Evolutionary conservation across 1,284 basidiomycete genomes (phyloP), one percentile per base, ranked within the genome.

Genomic region (Heterobasidion annosum): DNA sequence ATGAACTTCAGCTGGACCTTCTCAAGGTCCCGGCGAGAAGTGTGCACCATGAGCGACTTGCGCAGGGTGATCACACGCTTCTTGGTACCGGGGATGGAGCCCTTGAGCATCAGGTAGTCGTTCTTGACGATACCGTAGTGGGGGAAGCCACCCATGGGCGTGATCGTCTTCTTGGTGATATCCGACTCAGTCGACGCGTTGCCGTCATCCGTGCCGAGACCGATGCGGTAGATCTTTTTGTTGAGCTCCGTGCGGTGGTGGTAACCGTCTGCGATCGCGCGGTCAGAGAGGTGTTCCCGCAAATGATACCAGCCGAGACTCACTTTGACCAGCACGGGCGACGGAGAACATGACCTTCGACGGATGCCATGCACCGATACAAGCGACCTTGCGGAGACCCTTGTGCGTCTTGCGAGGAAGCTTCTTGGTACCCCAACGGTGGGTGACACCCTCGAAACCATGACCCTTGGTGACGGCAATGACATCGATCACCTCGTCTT

Each of bases 261-360:
- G 83, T 98, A 99, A 71, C 96, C 96, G 73, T 97, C 88, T 91
- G 59, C 18, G 59, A 35, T 59, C 44, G 35, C 56, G 69, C 56
- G 63, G 55, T 55, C 44, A 44, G 56, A 42, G 25, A 32, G 54
- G 48, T 51, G 37, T 50, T 53, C 34, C 25, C 43, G 54, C 40
- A 33, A 6, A 34, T 51, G 6, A 9, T 34, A 42, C 16, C 40
- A 47, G 19, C 32, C 48, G 34, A 48, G 48, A 74, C 87, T 58
- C 66, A 92, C 89, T 91, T 87, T 99, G 96, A 93, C 97, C 97
- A 63, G 97, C 94, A 81, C 97, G 96, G 58, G 95, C 96, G 64
- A 99, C 97, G 50, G 94, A 97, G 88, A 93, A 99, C 95, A 98
- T 98, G 83, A 98, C 95, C 76, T 94, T 96, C 62, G 91, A 91